A percentile compares a stretch with the other conserved stretches of the same genome.
Evolutionary conservation across 257 asterid genomes (phyloP).

Genomic region (Asclepias syriaca): DNA sequence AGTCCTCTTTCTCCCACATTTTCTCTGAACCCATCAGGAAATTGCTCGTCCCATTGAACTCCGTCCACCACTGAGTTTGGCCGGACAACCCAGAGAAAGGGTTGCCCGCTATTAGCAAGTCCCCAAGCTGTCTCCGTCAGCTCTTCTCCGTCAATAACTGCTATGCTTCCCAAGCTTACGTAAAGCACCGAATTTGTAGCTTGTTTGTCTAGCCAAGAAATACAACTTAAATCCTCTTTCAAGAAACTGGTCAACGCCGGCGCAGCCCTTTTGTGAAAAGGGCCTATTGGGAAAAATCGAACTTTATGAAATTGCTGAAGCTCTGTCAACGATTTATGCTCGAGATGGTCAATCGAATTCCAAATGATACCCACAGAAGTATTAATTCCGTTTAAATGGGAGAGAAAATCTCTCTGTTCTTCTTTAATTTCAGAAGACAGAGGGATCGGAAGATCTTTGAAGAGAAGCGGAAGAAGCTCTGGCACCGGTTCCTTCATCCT

Average conservation of each 20-base stretch:
- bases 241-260: constrained; percentile 14
- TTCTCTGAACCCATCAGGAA: constrained; percentile 19
- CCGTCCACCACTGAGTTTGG: constrained; percentile 8
- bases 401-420: not conserved
- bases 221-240: constrained; percentile 20
- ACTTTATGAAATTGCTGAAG: constrained; percentile 21
- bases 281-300: constrained; percentile 33
- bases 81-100: constrained; percentile 33
- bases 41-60: constrained; percentile 7
- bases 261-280: constrained; percentile 28
- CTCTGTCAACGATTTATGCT: constrained; percentile 6
- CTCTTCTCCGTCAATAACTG: constrained; percentile 17
- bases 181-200: constrained; percentile 25
- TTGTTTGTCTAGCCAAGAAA: constrained; percentile 31
- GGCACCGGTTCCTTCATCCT: constrained; percentile 27
- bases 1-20: constrained; percentile 14
- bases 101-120: constrained; percentile 19
- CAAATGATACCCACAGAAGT: constrained; percentile 22
- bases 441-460: constrained; percentile 23
- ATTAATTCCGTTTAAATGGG: not conserved
- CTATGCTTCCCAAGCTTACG: constrained; percentile 30
- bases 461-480: constrained; percentile 19
- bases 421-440: constrained; percentile 9
- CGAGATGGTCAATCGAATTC: constrained; percentile 32
- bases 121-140: constrained; percentile 32